These are phyloP conservation scores for Delphinella strobiligena DNA, from an alignment of 2,329 filamentous ascomycete species.

Conservation along the genomic window DNA sequence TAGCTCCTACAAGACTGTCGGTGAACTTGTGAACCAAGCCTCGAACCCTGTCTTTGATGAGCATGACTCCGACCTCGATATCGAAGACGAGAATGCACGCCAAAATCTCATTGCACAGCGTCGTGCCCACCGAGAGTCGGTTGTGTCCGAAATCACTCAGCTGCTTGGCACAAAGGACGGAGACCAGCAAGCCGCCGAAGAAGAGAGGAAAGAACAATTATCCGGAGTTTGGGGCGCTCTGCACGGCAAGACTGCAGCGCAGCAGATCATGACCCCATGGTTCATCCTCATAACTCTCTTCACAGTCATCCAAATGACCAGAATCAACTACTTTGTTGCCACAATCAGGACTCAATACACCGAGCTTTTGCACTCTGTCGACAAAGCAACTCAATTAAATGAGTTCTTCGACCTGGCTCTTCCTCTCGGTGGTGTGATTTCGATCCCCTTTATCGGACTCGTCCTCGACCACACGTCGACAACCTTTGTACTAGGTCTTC, in stretches of 20 bases:
- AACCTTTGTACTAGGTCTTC: conserved; percentile 52
- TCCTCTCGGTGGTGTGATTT: conserved; percentile 70
- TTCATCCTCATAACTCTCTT: conserved; percentile 75
- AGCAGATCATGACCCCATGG: conserved; percentile 73
- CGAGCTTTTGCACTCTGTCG: conserved; percentile 53
- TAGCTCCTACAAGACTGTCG: conserved; percentile 45
- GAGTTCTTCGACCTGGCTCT: conserved; percentile 78
- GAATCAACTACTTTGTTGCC: conserved; percentile 86
- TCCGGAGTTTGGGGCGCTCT: conserved; percentile 81
- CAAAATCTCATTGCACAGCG: conserved; percentile 38
- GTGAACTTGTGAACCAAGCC: conserved; percentile 66
- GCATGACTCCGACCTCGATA: conserved; percentile 44
- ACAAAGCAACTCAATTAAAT: conserved; percentile 58
- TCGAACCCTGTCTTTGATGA: conserved; percentile 36
- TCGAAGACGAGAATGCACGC: conserved; percentile 41
- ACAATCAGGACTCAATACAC: conserved; percentile 75
- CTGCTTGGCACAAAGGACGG: conserved; percentile 57
- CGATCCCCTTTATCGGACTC: conserved; percentile 73
- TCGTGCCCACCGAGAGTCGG: conserved; percentile 47
- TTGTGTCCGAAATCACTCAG: conserved; percentile 59
- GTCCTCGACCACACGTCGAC: conserved; percentile 70
- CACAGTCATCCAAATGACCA: conserved; percentile 46
- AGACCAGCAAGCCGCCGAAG: conserved; percentile 49
- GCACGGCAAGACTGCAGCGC: conserved; percentile 55
- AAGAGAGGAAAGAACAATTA: conserved; percentile 56